These are phyloP conservation scores for Teunomyces aglyptinius DNA, from an alignment of 805 yeast species.

Conservation along the genomic window DNA sequence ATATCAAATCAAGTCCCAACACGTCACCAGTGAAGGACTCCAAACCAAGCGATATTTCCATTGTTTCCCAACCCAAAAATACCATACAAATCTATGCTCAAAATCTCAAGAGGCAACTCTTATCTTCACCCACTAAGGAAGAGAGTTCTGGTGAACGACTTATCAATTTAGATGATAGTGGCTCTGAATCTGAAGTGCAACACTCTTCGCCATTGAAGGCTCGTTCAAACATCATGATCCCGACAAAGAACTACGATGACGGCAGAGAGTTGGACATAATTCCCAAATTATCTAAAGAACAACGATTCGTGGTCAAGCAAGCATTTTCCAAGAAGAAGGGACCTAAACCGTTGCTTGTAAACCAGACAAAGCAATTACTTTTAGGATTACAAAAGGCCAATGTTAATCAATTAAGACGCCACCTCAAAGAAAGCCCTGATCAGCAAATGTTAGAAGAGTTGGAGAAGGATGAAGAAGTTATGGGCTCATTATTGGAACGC, in stretches of 20 bases:
- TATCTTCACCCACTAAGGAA: constrained; percentile 24
- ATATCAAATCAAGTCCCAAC: constrained; percentile 25
- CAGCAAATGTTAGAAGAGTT: constrained; percentile 32
- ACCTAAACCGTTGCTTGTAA: constrained; percentile 8
- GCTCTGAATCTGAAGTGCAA: constrained; percentile 18
- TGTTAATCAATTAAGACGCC: constrained; percentile 39
- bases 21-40: constrained; percentile 28
- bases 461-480: constrained; percentile 42
- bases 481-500: constrained; percentile 47
- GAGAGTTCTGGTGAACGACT: constrained; percentile 5
- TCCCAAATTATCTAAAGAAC: constrained; percentile 34
- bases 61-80: constrained; percentile 14
- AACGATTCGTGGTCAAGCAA: constrained; percentile 30
- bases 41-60: constrained; percentile 9
- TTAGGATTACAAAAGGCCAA: constrained; percentile 41
- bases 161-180: constrained; percentile 30
- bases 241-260: not conserved
- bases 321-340: constrained; percentile 27
- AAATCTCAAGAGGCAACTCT: constrained; percentile 24
- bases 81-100: constrained; percentile 39
- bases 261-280: constrained; percentile 15
- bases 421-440: constrained; percentile 22
- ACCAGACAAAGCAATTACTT: constrained; percentile 28
- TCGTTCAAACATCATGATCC: constrained; percentile 4
- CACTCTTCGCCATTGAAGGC: constrained; percentile 12